phyloP scores from a whole-genome alignment of 2,329 filamentous ascomycete genomes.

The Nakataea oryzae region DNA sequence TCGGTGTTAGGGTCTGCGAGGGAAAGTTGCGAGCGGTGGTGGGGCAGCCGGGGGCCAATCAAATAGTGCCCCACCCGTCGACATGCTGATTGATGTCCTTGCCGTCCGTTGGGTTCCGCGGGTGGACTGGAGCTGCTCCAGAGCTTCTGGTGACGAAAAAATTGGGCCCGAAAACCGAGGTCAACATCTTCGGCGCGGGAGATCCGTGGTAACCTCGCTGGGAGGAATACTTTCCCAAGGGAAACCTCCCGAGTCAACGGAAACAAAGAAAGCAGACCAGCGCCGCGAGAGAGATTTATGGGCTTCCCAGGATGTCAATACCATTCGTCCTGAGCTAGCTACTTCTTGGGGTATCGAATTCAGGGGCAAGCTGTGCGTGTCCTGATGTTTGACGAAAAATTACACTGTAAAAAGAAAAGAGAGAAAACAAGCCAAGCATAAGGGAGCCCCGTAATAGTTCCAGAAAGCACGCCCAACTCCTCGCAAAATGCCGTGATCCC shows the following conservation, averaged over 20 bases:
- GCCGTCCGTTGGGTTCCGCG: neutral
- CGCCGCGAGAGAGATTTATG: neutral
- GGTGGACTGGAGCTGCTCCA: neutral
- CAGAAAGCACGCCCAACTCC: slow-evolving; percentile 1
- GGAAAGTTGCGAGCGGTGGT: neutral
- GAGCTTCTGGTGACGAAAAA: too few relatives aligned
- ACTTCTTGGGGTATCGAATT: neutral
- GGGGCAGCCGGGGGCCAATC: neutral
- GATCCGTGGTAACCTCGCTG: too few relatives aligned
- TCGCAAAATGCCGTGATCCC: slow-evolving; percentile 8
- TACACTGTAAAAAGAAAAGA: neutral
- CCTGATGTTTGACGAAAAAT: neutral
- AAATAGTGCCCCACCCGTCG: neutral
- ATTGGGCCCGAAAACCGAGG: too few relatives aligned
- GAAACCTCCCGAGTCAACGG: neutral
- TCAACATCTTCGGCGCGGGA: too few relatives aligned
- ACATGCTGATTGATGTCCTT: neutral
- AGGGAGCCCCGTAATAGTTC: neutral
- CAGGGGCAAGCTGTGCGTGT: neutral
- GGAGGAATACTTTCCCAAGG: neutral
- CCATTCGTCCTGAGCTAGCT: neutral
- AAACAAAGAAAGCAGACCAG: neutral
- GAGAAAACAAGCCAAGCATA: neutral
- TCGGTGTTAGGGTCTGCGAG: slow-evolving; percentile 1
- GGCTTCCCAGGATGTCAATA: too few relatives aligned